A percentile compares a stretch with the other conserved stretches of the same genome.
phyloP scores from a whole-genome alignment of 768 basidiomycete species.

The Boletus reticuloceps region DNA sequence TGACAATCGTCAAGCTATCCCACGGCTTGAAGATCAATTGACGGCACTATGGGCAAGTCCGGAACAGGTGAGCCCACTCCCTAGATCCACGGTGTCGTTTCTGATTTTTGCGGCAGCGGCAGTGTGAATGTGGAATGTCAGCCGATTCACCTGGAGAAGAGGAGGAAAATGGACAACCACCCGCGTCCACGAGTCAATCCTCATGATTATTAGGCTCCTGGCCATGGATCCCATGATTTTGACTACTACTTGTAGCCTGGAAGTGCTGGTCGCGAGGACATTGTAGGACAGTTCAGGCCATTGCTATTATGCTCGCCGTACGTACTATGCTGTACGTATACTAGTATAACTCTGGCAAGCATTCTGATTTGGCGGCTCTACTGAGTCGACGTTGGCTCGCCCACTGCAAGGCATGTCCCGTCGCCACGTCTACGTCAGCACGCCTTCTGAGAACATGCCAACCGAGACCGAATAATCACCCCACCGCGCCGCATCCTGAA shows the following conservation, averaged over 20 bases:
- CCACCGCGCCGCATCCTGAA: background rate
- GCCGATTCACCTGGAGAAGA: background rate
- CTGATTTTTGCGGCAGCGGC: conserved; percentile 4
- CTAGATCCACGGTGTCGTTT: background rate
- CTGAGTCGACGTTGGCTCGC: background rate
- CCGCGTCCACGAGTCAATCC: background rate
- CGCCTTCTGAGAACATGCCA: conserved; percentile 17
- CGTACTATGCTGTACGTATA: background rate
- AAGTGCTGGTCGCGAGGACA: conserved; percentile 1
- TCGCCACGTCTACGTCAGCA: no score
- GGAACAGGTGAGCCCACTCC: background rate
- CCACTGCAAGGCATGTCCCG: no score
- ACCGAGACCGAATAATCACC: background rate
- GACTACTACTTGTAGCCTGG: background rate
- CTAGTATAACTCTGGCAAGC: no score
- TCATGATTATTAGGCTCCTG: background rate
- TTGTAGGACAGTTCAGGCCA: background rate
- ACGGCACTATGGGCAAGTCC: background rate
- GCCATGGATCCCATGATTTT: background rate
- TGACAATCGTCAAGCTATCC: conserved; percentile 4
- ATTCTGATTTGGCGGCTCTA: no score
- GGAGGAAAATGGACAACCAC: background rate
- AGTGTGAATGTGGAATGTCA: conserved; percentile 4
- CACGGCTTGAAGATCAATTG: conserved; percentile 11
- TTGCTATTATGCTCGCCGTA: background rate